Evolutionary conservation across 768 basidiomycete species (phyloP).

Genomic region (Panaeolus papilionaceus): DNA sequence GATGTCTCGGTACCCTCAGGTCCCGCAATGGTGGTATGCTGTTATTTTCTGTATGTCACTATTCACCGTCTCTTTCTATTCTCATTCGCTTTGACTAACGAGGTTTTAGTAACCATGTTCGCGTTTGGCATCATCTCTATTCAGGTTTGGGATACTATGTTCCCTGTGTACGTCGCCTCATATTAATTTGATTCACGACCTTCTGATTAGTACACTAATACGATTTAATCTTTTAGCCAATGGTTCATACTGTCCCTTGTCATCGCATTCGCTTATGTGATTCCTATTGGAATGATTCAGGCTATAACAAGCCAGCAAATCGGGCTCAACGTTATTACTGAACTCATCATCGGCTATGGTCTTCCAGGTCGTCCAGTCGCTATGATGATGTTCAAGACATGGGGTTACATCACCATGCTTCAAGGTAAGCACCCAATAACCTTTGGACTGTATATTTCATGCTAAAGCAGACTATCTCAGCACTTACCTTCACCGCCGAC

Average conservation of each 20-base stretch:
- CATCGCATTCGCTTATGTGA: slow-evolving; percentile 14
- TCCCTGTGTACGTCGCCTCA: slow-evolving; percentile 79
- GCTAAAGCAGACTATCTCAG: slow-evolving; percentile 58
- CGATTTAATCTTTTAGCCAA: slow-evolving; percentile 91
- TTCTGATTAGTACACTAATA: slow-evolving; percentile 51
- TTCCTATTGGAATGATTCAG: neutral
- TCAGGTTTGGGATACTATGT: slow-evolving; percentile 81
- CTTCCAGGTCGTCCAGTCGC: slow-evolving; percentile 87
- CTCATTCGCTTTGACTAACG: neutral
- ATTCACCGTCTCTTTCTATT: neutral
- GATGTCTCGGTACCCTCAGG: slow-evolving; percentile 93
- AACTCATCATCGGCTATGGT: slow-evolving; percentile 89
- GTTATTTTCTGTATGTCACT: slow-evolving; percentile 59
- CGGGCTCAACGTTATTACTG: slow-evolving; percentile 84
- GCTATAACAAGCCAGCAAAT: slow-evolving; percentile 50
- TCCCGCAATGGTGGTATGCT: slow-evolving; percentile 90
- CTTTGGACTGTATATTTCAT: no score
- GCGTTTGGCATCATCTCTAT: slow-evolving; percentile 75
- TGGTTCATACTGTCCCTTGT: slow-evolving; percentile 75
- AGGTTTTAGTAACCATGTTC: slow-evolving; percentile 45
- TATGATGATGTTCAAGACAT: slow-evolving; percentile 90
- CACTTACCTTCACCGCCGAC: slow-evolving; percentile 82
- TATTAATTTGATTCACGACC: no score
- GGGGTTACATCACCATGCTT: no score
- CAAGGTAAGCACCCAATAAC: no score